phyloP scores from a whole-genome alignment of 495 filamentous ascomycete species.

The Penicillium daleae region DNA sequence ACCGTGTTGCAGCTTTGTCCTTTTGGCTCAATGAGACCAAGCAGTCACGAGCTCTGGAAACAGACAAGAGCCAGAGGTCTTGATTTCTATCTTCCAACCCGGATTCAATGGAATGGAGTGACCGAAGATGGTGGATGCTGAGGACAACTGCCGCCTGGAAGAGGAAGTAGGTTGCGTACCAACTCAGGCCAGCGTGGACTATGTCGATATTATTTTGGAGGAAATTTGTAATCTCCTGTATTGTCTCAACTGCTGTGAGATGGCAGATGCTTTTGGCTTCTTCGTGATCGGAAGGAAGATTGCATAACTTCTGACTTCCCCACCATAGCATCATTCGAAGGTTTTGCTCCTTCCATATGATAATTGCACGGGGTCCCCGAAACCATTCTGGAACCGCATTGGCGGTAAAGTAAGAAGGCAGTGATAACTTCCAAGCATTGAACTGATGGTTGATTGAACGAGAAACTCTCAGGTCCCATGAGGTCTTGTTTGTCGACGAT shows the following conservation, averaged over 20 bases:
- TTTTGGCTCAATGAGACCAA: constrained; percentile 14
- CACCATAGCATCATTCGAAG: constrained; percentile 1
- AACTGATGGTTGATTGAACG: background rate
- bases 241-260: constrained; percentile 23
- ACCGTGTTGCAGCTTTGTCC: constrained; percentile 22
- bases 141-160: constrained; percentile 29
- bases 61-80: constrained; percentile 24
- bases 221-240: constrained; percentile 28
- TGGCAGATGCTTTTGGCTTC: constrained; percentile 29
- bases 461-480: background rate
- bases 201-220: constrained; percentile 13
- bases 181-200: constrained; percentile 21
- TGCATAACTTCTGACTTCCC: constrained; percentile 12
- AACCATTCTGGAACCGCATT: background rate
- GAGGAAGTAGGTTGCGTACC: constrained; percentile 29
- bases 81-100: constrained; percentile 7
- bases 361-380: background rate
- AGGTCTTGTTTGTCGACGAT: background rate
- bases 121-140: constrained; percentile 23
- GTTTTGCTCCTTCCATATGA: background rate
- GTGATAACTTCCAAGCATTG: background rate
- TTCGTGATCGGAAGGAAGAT: constrained; percentile 11
- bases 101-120: background rate
- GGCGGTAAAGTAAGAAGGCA: background rate
- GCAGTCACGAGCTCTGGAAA: constrained; percentile 23